Evolutionary conservation across 345 rosid species (phyloP), one percentile per base, ranked within the genome.

Genomic region (Anacardium occidentale): DNA sequence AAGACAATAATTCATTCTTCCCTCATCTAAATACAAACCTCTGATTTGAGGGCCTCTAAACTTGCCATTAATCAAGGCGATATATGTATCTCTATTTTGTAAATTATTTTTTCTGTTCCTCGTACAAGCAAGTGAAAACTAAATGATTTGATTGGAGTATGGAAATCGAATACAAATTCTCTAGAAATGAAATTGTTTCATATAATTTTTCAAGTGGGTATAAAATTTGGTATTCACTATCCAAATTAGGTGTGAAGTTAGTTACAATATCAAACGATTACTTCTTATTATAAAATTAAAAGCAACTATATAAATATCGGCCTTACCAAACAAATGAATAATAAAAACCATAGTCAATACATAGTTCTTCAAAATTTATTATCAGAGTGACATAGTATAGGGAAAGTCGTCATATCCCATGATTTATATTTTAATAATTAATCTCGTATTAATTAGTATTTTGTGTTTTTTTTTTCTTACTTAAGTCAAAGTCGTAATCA

Each of bases 1-100:
- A 55, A 62, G 79, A 79, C 76, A 79, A 24, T 61, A n/a, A 48
- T 37, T 32, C 26, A 47, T 22, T 64, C 5, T 72, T 47, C 26
- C 20, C n/a, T 66, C 68, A 57, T 66, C 18, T 70, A 40, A 57
- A 47, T 65, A 5, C 11, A 29, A 25, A 8, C 26, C 7, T 62
- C 37, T 57, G 25, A 66, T 62, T 62, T 57, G 25, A 65, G 44
- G 8, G 15, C 57, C 17, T 15, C 14, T 66, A n/a, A n/a, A n/a
- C n/a, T 15, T 37, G 42, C 42, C 42, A 40, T 12, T 37, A 7
- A 20, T 62, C 48, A n/a, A 1, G 66, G 37, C 8, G 5, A 37
- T 34, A 34, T 34, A 34, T 29, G 4, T 29, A 29, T 29, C 1
- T 29, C 1, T 29, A 29, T 9, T 7, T 37, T 37, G 9, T 37